phyloP scores from a whole-genome alignment of 2,329 filamentous ascomycete genomes.

The Colletotrichum graminicola region DNA sequence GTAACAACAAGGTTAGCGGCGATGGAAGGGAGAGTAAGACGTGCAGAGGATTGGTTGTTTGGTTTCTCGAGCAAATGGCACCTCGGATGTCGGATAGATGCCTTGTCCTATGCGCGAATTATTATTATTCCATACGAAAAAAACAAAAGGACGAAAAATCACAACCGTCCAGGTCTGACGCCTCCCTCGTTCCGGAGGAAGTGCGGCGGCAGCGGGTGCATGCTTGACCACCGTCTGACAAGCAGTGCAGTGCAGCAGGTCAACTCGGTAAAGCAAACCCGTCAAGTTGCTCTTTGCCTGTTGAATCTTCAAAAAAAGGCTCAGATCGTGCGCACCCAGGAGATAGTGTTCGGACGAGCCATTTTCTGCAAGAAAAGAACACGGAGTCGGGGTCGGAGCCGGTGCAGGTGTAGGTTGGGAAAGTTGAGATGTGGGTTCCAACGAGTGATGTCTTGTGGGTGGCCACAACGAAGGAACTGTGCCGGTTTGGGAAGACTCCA shows the following conservation, averaged over 20 bases:
- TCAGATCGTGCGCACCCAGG: slow-evolving; percentile 14
- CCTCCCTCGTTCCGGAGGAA: background rate
- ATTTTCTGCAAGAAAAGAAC: slow-evolving; percentile 39
- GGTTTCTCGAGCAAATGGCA: slow-evolving; percentile 1
- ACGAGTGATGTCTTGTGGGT: slow-evolving; percentile 23
- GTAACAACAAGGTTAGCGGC: background rate
- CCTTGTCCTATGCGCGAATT: slow-evolving; percentile 4
- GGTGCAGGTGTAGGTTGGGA: slow-evolving; percentile 8
- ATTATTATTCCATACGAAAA: background rate
- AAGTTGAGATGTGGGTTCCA: slow-evolving; percentile 29
- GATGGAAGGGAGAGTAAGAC: background rate
- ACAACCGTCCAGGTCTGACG: too few species aligned
- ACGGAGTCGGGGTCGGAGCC: background rate
- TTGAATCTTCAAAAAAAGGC: slow-evolving; percentile 32
- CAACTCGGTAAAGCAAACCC: background rate
- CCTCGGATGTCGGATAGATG: slow-evolving; percentile 7
- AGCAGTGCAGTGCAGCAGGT: slow-evolving; percentile 8
- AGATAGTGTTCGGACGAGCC: slow-evolving; percentile 38
- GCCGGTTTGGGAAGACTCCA: slow-evolving; percentile 14
- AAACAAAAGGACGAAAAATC: background rate
- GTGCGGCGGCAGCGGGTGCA: slow-evolving; percentile 2
- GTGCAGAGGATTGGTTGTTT: slow-evolving; percentile 11
- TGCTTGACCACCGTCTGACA: slow-evolving; percentile 27
- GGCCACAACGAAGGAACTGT: slow-evolving; percentile 29
- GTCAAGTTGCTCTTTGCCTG: slow-evolving; percentile 12